Conservation (phyloP, 2,329 filamentous ascomycete genomes). For the Dactylellina leptospora region DNA sequence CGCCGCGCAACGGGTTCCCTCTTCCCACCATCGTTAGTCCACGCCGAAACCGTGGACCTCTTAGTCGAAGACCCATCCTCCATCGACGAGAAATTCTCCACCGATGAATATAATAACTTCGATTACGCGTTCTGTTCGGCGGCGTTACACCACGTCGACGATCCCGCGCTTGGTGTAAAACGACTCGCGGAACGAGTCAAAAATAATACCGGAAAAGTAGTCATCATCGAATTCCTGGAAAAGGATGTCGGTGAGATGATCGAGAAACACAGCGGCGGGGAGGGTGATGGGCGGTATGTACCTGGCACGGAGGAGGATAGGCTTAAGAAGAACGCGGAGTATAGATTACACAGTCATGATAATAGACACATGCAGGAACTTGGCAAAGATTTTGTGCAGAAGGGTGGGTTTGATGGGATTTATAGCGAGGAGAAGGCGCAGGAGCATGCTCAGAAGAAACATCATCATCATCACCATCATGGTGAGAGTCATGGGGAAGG, state of each 20-base stretch:
- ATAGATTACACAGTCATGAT: conserved; percentile 41
- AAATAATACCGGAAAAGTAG: conserved; percentile 3
- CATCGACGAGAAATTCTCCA: conserved; percentile 5
- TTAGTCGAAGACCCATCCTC: neutral
- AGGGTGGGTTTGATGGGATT: conserved; percentile 1
- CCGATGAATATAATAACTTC: conserved; percentile 27
- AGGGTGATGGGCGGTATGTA: neutral
- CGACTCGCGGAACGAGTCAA: conserved; percentile 26
- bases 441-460: neutral
- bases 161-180: conserved; percentile 9
- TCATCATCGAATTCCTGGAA: conserved; percentile 35
- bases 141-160: conserved; percentile 44
- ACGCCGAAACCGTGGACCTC: conserved; percentile 25
- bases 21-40: conserved; percentile 21
- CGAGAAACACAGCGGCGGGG: neutral
- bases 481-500: neutral
- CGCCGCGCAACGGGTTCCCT: conserved; percentile 15
- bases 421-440: neutral
- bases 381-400: neutral
- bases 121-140: conserved; percentile 38
- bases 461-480: conserved; percentile 30
- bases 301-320: conserved; percentile 13
- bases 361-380: conserved; percentile 21
- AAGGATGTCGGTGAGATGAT: neutral
- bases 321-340: conserved; percentile 32